Evolutionary conservation across 1,284 basidiomycete genomes (phyloP).

Genomic region (Trichosporon ovoides): DNA sequence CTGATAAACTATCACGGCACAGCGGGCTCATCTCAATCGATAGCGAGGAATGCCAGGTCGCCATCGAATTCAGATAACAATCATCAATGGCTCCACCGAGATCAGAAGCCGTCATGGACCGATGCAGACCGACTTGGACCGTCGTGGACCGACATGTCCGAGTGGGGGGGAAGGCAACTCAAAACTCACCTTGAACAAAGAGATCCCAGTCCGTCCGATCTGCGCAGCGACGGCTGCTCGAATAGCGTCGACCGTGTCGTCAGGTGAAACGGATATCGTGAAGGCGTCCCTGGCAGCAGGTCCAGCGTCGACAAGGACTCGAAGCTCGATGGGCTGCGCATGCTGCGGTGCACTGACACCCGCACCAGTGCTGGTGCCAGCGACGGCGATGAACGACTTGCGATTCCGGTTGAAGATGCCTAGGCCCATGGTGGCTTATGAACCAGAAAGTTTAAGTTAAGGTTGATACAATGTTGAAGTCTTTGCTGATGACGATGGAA

Average conservation of each 20-base stretch:
- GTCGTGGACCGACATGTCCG: not conserved
- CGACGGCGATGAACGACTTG: constrained; percentile 10
- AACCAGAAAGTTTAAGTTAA: not conserved
- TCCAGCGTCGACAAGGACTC: constrained; percentile 22
- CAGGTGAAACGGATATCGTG: constrained; percentile 28
- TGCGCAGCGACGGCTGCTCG: constrained; percentile 27
- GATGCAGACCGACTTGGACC: too few relatives aligned
- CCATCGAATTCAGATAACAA: too few relatives aligned
- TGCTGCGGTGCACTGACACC: not conserved
- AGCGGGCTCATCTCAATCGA: too few relatives aligned
- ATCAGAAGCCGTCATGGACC: too few relatives aligned
- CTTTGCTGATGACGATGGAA: not conserved
- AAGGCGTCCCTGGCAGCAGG: constrained; percentile 25
- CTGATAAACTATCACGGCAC: too few relatives aligned
- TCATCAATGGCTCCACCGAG: too few relatives aligned
- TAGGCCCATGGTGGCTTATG: constrained; percentile 10
- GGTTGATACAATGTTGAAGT: not conserved
- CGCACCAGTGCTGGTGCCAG: too few relatives aligned
- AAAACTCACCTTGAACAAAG: constrained; percentile 43
- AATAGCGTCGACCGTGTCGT: constrained; percentile 27
- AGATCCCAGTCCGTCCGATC: constrained; percentile 27
- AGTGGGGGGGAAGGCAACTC: not conserved
- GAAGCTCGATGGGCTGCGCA: constrained; percentile 7
- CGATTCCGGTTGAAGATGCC: constrained; percentile 16
- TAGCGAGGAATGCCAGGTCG: too few relatives aligned